Evolutionary conservation across 768 basidiomycete species (phyloP).

Genomic region (Pholiota conissans): DNA sequence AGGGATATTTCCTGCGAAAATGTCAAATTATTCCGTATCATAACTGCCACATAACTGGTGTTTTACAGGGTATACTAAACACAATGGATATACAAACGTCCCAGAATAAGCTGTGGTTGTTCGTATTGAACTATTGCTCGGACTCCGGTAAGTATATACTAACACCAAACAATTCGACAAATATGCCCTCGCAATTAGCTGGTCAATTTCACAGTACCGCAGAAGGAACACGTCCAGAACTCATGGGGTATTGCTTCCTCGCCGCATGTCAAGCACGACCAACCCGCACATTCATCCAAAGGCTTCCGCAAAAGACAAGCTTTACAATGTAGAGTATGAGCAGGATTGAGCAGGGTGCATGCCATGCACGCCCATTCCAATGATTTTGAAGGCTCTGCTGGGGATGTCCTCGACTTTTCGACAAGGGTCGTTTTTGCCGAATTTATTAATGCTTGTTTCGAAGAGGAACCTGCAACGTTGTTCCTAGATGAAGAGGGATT

Average conservation of each 20-base stretch:
- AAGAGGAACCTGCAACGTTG: neutral
- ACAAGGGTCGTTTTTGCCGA: neutral
- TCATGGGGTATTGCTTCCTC: conserved; percentile 60
- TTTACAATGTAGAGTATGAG: conserved; percentile 51
- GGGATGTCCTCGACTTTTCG: neutral
- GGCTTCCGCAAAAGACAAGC: conserved; percentile 50
- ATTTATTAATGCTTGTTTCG: neutral
- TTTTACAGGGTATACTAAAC: neutral
- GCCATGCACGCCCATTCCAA: conserved; percentile 49
- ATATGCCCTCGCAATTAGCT: conserved; percentile 25
- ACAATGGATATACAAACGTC: neutral
- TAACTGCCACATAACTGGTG: conserved; percentile 3
- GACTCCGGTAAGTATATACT: too few species aligned
- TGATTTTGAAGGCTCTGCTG: neutral
- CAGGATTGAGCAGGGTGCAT: conserved; percentile 70
- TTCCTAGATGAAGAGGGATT: neutral
- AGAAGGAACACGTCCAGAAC: conserved; percentile 75
- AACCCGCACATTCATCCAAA: conserved; percentile 37
- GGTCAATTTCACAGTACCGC: conserved; percentile 61
- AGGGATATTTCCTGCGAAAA: conserved; percentile 31
- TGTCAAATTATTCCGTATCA: conserved; percentile 49
- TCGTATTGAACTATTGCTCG: too few species aligned
- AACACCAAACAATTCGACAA: neutral
- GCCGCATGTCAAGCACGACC: conserved; percentile 68
- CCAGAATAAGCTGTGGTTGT: too few species aligned